Evolutionary conservation across 2,329 filamentous ascomycete genomes (phyloP).

Genomic region (Furcasterigmium sp.): DNA sequence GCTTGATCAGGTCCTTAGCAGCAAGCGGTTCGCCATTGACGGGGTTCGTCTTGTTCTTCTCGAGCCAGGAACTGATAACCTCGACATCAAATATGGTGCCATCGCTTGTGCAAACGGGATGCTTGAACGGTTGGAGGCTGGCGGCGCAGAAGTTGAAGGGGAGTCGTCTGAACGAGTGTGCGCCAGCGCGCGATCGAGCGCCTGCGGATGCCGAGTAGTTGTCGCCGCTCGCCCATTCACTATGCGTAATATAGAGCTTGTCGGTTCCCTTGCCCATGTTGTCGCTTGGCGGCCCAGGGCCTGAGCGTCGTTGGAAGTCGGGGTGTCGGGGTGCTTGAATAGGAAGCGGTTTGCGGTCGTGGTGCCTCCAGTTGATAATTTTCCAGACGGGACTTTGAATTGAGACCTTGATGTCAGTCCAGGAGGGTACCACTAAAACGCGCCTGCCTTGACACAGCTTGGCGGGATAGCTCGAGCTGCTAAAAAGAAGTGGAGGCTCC

Average conservation of each 20-base stretch:
- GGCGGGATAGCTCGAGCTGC: too few species aligned
- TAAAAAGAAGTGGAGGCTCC: too few species aligned
- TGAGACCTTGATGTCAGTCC: too few species aligned
- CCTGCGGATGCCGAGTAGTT: constrained; percentile 79
- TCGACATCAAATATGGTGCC: constrained; percentile 95
- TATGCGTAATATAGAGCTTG: constrained; percentile 76
- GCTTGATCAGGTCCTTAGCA: constrained; percentile 78
- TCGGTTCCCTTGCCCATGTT: constrained; percentile 44
- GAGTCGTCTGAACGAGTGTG: constrained; percentile 70
- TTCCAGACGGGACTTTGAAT: too few species aligned
- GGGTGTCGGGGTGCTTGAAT: too few species aligned
- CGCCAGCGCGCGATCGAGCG: constrained; percentile 52
- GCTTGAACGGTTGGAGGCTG: constrained; percentile 89
- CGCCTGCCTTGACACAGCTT: too few species aligned
- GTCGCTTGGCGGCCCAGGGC: neutral
- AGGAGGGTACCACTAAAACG: too few species aligned
- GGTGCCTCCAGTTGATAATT: too few species aligned
- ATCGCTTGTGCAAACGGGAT: constrained; percentile 83
- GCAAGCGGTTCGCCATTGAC: constrained; percentile 76
- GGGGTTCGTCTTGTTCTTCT: constrained; percentile 89
- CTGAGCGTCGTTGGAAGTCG: too few species aligned
- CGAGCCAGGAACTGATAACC: constrained; percentile 89
- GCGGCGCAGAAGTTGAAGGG: constrained; percentile 98
- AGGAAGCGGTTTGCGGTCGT: too few species aligned
- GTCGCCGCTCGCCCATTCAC: constrained; percentile 91